phyloP scores from a whole-genome alignment of 2,329 filamentous ascomycete species.

The Diaporthe capsici region DNA sequence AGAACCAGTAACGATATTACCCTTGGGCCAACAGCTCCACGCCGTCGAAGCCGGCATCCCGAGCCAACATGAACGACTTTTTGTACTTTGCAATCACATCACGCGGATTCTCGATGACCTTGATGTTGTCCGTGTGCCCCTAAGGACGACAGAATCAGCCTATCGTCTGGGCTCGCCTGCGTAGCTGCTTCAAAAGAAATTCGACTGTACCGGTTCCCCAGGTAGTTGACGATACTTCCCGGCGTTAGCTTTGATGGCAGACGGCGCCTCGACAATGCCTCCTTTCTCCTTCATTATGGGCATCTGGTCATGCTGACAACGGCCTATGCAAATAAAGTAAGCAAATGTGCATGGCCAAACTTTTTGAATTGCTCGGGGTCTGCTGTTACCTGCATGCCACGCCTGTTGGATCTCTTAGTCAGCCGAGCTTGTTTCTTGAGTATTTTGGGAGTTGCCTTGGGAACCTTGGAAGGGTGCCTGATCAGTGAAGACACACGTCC shows the following conservation, averaged over 20 bases:
- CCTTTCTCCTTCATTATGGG: slow-evolving; percentile 14
- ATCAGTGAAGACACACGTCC: no score
- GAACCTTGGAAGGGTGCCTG: no score
- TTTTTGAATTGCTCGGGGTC: no score
- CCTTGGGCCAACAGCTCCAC: slow-evolving; percentile 52
- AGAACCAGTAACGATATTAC: neutral
- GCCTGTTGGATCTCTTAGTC: no score
- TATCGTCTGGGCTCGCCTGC: neutral
- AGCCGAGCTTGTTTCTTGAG: no score
- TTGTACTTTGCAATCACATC: slow-evolving; percentile 43
- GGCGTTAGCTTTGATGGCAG: slow-evolving; percentile 8
- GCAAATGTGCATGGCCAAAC: neutral
- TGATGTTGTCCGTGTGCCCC: slow-evolving; percentile 27
- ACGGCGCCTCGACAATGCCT: slow-evolving; percentile 4
- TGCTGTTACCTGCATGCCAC: slow-evolving; percentile 55
- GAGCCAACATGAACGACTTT: slow-evolving; percentile 41
- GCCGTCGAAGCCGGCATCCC: slow-evolving; percentile 63
- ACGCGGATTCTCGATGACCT: slow-evolving; percentile 8
- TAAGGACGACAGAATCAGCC: neutral
- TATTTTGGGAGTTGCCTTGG: no score
- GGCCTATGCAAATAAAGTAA: slow-evolving; percentile 4
- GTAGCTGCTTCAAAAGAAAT: neutral
- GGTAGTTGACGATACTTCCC: slow-evolving; percentile 31
- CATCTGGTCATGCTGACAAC: slow-evolving; percentile 33
- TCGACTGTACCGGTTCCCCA: neutral